Evolutionary conservation across 305 asterid genomes (phyloP).

Genomic region (Coffea humblotiana): DNA sequence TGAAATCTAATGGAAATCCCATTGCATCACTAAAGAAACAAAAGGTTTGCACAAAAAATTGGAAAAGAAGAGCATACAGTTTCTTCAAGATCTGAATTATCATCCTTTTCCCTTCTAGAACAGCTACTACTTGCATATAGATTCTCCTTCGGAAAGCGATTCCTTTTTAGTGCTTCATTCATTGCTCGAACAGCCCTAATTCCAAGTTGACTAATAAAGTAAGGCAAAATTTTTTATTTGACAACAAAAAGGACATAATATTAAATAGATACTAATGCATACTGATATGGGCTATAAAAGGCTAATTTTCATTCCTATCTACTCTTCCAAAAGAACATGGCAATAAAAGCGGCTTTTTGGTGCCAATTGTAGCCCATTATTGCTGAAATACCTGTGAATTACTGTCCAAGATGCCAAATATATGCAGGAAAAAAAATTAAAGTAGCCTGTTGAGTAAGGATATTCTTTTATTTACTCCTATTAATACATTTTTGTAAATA

Average conservation of each 20-base stretch:
- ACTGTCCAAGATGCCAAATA: background rate
- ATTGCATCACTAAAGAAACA: background rate
- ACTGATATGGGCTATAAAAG: background rate
- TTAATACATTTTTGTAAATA: too few species aligned
- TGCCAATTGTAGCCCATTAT: background rate
- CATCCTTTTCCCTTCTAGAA: constrained; percentile 58
- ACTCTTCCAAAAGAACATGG: background rate
- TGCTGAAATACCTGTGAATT: background rate
- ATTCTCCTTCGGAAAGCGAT: constrained; percentile 65
- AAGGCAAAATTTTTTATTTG: too few species aligned
- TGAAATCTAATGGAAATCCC: background rate
- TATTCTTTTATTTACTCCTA: too few species aligned
- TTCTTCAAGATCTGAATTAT: constrained; percentile 56
- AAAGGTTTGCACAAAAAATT: background rate
- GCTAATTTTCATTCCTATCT: background rate
- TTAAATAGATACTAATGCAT: too few species aligned
- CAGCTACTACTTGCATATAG: constrained; percentile 44
- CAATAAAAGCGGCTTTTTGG: background rate
- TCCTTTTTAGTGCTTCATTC: constrained; percentile 94
- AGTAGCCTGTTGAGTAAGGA: background rate
- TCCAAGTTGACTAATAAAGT: constrained; percentile 4
- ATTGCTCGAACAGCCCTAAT: constrained; percentile 94
- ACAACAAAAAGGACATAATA: constrained; percentile 1
- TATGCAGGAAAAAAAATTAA: background rate
- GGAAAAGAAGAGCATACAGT: constrained; percentile 43